phyloP scores from a whole-genome alignment of 257 asterid genomes.

The Nicotiana undulata region DNA sequence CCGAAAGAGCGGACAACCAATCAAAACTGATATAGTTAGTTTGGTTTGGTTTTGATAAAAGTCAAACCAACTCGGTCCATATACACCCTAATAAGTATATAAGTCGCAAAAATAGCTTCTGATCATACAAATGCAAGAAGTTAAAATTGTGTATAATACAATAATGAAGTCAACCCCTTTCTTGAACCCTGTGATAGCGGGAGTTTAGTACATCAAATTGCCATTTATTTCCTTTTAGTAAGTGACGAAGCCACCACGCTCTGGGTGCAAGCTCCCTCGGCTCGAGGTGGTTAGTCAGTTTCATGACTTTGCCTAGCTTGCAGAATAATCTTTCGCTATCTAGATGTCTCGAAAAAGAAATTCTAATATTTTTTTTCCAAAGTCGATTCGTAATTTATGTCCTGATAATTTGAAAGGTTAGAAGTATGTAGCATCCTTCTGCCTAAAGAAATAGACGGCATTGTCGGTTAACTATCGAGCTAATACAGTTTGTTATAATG shows the following conservation, averaged over 20 bases:
- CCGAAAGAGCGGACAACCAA: too few species aligned
- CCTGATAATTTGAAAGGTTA: not conserved
- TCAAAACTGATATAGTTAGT: too few species aligned
- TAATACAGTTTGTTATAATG: not conserved
- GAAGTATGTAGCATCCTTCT: not conserved
- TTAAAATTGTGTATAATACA: not conserved
- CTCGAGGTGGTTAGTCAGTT: not conserved
- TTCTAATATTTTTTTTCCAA: not conserved
- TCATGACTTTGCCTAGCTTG: not conserved
- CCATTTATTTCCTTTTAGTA: not conserved
- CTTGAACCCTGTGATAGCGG: not conserved
- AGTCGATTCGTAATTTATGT: not conserved
- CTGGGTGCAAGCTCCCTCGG: not conserved
- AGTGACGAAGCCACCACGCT: not conserved
- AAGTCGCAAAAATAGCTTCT: not conserved
- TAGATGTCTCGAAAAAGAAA: not conserved
- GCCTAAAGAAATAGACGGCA: not conserved
- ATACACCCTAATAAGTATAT: too few species aligned
- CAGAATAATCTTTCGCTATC: not conserved
- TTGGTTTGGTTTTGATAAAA: too few species aligned
- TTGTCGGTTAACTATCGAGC: too few species aligned
- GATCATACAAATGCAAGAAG: too few species aligned
- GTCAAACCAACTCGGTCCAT: too few species aligned
- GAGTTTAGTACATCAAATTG: not conserved
- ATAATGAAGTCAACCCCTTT: not conserved